Evolutionary conservation across 2,329 filamentous ascomycete species (phyloP).

Genomic region (Fusarium sublunatum): DNA sequence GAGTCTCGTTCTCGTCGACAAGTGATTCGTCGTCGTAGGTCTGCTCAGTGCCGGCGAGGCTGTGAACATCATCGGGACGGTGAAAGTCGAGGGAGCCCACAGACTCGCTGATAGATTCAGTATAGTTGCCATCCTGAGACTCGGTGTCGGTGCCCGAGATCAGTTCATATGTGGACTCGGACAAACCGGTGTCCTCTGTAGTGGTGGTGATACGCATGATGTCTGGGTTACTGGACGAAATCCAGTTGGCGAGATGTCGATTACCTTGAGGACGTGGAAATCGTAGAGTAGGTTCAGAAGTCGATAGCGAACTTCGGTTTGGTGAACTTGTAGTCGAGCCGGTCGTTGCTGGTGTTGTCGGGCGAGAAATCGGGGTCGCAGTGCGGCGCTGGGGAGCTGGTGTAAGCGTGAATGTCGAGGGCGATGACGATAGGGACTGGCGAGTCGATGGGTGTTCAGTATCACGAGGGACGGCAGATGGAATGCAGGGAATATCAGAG

Average conservation of each 20-base stretch:
- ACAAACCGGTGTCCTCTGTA: constrained; percentile 62
- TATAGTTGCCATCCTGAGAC: constrained; percentile 61
- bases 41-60: constrained; percentile 61
- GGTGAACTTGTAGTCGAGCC: constrained; percentile 6
- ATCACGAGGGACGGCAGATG: constrained; percentile 46
- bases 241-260: constrained; percentile 67
- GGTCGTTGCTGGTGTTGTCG: constrained; percentile 34
- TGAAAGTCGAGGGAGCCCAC: constrained; percentile 62
- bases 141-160: constrained; percentile 65
- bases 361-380: constrained; percentile 26
- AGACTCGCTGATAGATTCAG: constrained; percentile 62
- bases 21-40: constrained; percentile 58
- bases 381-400: constrained; percentile 35
- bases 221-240: constrained; percentile 67
- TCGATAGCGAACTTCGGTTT: constrained; percentile 46
- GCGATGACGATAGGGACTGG: constrained; percentile 34
- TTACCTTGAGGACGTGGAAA: constrained; percentile 68
- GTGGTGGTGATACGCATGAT: constrained; percentile 62
- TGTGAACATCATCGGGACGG: constrained; percentile 64
- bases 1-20: constrained; percentile 49
- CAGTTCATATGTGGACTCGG: constrained; percentile 68
- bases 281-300: constrained; percentile 63
- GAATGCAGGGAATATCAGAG: constrained; percentile 43
- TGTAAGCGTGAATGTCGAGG: constrained; percentile 40
- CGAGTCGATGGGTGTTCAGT: constrained; percentile 48